These are phyloP conservation scores for Bruguiera hainesii DNA, from an alignment of 441 rosid species.

Conservation along the genomic window DNA sequence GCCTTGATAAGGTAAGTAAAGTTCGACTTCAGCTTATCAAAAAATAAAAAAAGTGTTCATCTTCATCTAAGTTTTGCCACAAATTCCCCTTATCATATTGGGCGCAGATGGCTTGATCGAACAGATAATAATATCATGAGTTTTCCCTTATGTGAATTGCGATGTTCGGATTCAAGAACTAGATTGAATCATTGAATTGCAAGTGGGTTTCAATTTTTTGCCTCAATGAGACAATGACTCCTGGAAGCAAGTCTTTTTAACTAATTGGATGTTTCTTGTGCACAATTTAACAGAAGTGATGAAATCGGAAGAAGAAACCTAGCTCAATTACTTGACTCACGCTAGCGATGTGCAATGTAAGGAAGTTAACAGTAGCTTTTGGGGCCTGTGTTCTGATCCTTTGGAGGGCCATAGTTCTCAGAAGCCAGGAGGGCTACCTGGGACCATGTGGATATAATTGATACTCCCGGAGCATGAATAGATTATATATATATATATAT, in stretches of 20 bases:
- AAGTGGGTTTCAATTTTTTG: slow-evolving; percentile 30
- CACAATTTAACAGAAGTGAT: slow-evolving; percentile 21
- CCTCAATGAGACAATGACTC: slow-evolving; percentile 37
- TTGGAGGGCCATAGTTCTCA: slow-evolving; percentile 24
- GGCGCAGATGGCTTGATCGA: slow-evolving; percentile 15
- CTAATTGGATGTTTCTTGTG: slow-evolving; percentile 54
- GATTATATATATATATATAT: slow-evolving; percentile 1
- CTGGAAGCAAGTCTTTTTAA: slow-evolving; percentile 8
- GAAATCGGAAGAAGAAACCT: slow-evolving; percentile 5
- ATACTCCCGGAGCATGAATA: not conserved
- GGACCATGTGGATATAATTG: slow-evolving; percentile 18
- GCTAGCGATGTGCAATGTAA: slow-evolving; percentile 44
- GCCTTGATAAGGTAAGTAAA: no score
- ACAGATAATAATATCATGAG: not conserved
- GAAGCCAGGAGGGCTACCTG: slow-evolving; percentile 11
- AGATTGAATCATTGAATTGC: not conserved
- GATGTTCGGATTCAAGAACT: not conserved
- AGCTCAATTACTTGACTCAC: slow-evolving; percentile 56
- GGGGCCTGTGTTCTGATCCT: slow-evolving; percentile 42
- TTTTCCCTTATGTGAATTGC: not conserved
- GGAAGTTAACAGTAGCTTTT: slow-evolving; percentile 26
- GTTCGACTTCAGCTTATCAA: no score
- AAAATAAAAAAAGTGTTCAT: not conserved
- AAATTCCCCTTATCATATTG: not conserved
- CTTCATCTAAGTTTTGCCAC: slow-evolving; percentile 6